Evolutionary conservation across 2,329 filamentous ascomycete genomes (phyloP), one percentile per base, ranked within the genome.

Genomic region (Pestalotiopsis sp.): DNA sequence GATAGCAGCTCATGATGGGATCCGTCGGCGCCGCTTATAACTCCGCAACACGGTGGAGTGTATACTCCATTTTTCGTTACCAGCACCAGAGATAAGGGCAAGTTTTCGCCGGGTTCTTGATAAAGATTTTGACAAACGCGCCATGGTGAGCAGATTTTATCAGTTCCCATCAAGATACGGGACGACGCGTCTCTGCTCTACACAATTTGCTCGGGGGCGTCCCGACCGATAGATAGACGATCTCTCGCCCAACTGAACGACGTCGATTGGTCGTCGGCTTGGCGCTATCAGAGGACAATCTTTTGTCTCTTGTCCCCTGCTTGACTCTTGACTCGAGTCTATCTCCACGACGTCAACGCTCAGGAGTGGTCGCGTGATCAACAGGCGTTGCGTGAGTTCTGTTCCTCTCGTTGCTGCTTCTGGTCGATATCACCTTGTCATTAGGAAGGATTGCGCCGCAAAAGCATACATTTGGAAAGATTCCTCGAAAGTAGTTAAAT

Each of bases 11-110:
- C 45, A 20, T 5, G 9, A 23, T 52, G 17, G 45, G 17, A 52
- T 52, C 45, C 45, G 45, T n/a, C 45, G 17, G n/a, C 17, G 20
- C 17, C 31, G 27, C 27, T 12, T 20, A 62, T 20, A 13, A n/a
- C 20, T 25, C 56, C 56, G 56, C 23, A 59, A 31, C 2, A 59
- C 56, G 56, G 59, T 62, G 59, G 59, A 62, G 20, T 20, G 17
- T 62, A 62, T 62, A 62, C 59, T 62, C 59, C 59, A 39, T 39
- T 52, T 52, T 52, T 52, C 45, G 9, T 20, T 9, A n/a, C 20
- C 45, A 52, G 31, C 31, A 36, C 31, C 31, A 52, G 17, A 52
- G 45, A 52, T 52, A 52, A 52, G 45, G 45, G 45, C 45, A 52
- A 52, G 20, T 23, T 52, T 52, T 20, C 45, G 20, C 45, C 20